Evolutionary conservation across 2,329 filamentous ascomycete species (phyloP).

Genomic region (Sporothrix phasma): DNA sequence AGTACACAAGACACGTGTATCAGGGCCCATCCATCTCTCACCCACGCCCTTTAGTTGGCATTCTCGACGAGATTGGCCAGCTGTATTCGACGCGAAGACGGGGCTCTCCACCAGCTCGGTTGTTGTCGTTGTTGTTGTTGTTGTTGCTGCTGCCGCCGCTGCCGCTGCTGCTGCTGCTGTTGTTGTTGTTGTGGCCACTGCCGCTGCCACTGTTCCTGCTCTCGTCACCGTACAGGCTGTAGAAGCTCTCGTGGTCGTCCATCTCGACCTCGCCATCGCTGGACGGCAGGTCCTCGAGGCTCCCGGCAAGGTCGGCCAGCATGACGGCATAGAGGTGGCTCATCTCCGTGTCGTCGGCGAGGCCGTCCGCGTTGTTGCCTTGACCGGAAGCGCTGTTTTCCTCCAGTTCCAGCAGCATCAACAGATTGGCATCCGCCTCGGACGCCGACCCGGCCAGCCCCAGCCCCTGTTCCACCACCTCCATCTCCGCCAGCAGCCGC

Average conservation of each 20-base stretch:
- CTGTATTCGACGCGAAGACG: background rate
- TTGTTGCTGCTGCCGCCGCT: background rate
- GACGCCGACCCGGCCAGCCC: constrained; percentile 28
- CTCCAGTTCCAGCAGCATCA: constrained; percentile 15
- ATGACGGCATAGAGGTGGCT: constrained; percentile 9
- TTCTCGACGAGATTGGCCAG: background rate
- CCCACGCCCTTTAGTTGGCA: background rate
- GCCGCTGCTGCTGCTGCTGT: background rate
- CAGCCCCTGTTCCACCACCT: constrained; percentile 29
- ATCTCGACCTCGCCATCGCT: background rate
- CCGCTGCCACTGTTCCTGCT: background rate
- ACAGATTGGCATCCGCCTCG: constrained; percentile 16
- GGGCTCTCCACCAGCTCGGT: background rate
- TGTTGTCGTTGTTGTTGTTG: background rate
- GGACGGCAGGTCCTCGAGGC: background rate
- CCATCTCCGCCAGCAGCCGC: constrained; percentile 33
- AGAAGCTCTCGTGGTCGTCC: background rate
- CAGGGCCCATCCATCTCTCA: too few relatives aligned
- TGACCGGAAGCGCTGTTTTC: background rate
- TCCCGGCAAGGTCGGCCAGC: constrained; percentile 2
- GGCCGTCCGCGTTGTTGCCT: background rate
- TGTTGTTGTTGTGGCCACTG: background rate
- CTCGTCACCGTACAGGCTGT: background rate
- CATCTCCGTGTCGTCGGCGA: constrained; percentile 34
- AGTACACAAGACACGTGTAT: background rate